Evolutionary conservation across 73 alveolate species (phyloP), one percentile per base, ranked within the genome.

Genomic region (Uronychia setigera): DNA sequence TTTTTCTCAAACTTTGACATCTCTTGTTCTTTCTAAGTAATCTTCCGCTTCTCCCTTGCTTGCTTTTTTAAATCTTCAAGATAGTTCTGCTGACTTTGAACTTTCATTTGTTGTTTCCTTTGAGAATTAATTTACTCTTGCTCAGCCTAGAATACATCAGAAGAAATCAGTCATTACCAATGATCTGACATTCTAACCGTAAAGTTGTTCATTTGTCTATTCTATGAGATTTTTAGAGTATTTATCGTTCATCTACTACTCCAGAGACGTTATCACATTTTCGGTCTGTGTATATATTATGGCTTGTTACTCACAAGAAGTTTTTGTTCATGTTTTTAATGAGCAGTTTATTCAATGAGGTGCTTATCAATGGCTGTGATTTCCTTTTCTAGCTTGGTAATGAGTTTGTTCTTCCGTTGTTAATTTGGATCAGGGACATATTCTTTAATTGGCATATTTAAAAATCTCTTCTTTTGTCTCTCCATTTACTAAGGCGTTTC

Each of bases 291-390:
- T n/a, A n/a, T n/a, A n/a, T n/a, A n/a, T n/a, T n/a, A n/a, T n/a
- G n/a, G n/a, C n/a, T n/a, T n/a, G n/a, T n/a, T n/a, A n/a, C n/a
- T n/a, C n/a, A n/a, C n/a, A n/a, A n/a, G n/a, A n/a, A n/a, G n/a
- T n/a, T n/a, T n/a, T n/a, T n/a, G n/a, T n/a, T n/a, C n/a, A n/a
- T n/a, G n/a, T n/a, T n/a, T n/a, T n/a, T n/a, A n/a, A n/a, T n/a
- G n/a, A n/a, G n/a, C n/a, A n/a, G n/a, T n/a, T n/a, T n/a, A 5
- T 46, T 46, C n/a, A 46, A 46, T 46, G n/a, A 46, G 67, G 19
- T 46, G 67, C 67, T 46, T 5, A 46, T 46, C 67, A 46, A 46
- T 46, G 67, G 67, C 67, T 46, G 67, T 46, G 67, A 46, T 46
- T 46, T 46, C 67, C 19, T 46, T 46, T 46, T 46, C 67, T 19